Conservation (phyloP, 1,284 basidiomycete genomes). For the Retiboletus flavoniger region DNA sequence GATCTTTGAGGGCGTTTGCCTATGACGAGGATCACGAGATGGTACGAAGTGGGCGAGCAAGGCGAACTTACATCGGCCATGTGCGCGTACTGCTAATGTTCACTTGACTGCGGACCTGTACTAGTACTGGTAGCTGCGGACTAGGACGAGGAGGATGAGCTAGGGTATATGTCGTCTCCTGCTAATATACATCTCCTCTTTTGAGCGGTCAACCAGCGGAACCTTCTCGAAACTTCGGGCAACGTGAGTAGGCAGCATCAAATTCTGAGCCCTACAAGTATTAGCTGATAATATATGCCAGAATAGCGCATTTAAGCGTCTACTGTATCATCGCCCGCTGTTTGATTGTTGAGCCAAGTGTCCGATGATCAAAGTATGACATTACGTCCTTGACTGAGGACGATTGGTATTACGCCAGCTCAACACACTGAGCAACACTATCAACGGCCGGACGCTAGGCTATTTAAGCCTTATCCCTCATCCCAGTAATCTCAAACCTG, state of each 20-base stretch:
- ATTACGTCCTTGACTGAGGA: not conserved
- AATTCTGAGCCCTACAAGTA: not conserved
- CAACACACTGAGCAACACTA: too few relatives aligned
- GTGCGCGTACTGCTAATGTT: not conserved
- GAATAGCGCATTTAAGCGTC: too few relatives aligned
- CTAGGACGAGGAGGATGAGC: not conserved
- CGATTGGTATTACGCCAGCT: not conserved
- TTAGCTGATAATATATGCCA: not conserved
- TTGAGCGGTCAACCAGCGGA: constrained; percentile 12
- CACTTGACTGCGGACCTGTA: not conserved
- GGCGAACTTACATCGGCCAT: constrained; percentile 33
- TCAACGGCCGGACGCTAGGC: too few relatives aligned
- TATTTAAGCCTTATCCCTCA: too few relatives aligned
- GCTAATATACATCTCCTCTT: constrained; percentile 15
- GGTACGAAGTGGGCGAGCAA: not conserved
- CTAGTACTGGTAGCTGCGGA: not conserved
- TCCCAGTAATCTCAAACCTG: too few relatives aligned
- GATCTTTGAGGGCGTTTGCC: constrained; percentile 77
- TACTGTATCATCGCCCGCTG: not conserved
- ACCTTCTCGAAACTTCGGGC: constrained; percentile 35
- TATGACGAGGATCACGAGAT: constrained; percentile 19
- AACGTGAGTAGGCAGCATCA: not conserved
- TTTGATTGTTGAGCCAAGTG: not conserved
- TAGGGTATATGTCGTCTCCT: not conserved
- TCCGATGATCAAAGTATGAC: not conserved